Evolutionary conservation across 352 stramenopile genomes (phyloP).

Genomic region (Phytophthora cryptogea): DNA sequence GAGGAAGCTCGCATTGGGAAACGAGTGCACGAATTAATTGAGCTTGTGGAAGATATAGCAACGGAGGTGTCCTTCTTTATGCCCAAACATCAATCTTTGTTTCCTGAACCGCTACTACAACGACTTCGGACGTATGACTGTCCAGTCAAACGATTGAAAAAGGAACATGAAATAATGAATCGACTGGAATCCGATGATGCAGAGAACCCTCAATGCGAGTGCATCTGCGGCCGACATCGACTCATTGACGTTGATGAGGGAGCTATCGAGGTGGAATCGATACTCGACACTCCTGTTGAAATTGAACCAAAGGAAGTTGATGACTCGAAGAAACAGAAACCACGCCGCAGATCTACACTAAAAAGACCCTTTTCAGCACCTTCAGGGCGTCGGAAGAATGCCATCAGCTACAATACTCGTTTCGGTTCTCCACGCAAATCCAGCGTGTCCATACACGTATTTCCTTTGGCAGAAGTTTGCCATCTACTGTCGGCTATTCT

Average conservation of each 20-base stretch:
- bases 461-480: conserved; percentile 61
- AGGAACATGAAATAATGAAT: conserved; percentile 49
- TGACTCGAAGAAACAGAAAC: conserved; percentile 22
- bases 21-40: conserved; percentile 57
- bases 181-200: conserved; percentile 2
- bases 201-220: conserved; percentile 39
- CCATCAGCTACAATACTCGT: conserved; percentile 44
- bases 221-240: conserved; percentile 51
- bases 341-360: conserved; percentile 34
- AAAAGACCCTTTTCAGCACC: conserved; percentile 35
- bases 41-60: conserved; percentile 61
- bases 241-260: conserved; percentile 36
- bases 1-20: conserved; percentile 56
- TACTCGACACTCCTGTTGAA: not conserved
- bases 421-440: conserved; percentile 39
- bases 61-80: conserved; percentile 49
- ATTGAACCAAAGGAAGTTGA: conserved; percentile 19
- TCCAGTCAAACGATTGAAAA: conserved; percentile 48
- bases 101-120: conserved; percentile 27
- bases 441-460: conserved; percentile 43
- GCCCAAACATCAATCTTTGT: conserved; percentile 11
- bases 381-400: conserved; percentile 46
- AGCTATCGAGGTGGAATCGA: conserved; percentile 13
- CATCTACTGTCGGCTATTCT: conserved; percentile 63
- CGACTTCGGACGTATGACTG: conserved; percentile 49